Conservation (phyloP, 208 protist species). For the Trypanosoma congolense region DNA sequence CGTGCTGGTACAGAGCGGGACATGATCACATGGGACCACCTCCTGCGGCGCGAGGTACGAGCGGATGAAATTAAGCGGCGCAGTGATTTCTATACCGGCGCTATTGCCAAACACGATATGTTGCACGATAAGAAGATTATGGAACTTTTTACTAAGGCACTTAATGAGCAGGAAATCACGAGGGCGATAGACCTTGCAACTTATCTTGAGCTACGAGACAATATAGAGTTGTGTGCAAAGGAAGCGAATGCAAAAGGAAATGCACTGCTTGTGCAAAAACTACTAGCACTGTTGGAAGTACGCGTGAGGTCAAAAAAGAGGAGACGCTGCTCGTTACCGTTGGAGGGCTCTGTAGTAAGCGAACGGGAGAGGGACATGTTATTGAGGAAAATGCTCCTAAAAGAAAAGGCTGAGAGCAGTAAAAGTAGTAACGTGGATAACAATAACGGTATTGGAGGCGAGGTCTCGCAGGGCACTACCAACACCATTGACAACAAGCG, state of each 20-base stretch:
- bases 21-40: slow-evolving; percentile 47
- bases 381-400: slow-evolving; percentile 53
- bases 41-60: slow-evolving; percentile 67
- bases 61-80: slow-evolving; percentile 76
- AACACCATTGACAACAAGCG: not conserved
- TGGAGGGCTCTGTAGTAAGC: slow-evolving; percentile 47
- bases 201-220: slow-evolving; percentile 77
- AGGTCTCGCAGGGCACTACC: not conserved
- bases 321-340: slow-evolving; percentile 62
- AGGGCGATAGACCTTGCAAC: slow-evolving; percentile 77
- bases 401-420: slow-evolving; percentile 25
- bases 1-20: slow-evolving; percentile 29
- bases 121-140: slow-evolving; percentile 72
- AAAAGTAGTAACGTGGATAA: not conserved
- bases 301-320: slow-evolving; percentile 52
- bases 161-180: slow-evolving; percentile 63
- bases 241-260: slow-evolving; percentile 57
- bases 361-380: slow-evolving; percentile 66
- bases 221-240: slow-evolving; percentile 60
- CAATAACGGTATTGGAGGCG: not conserved
- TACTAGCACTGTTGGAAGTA: slow-evolving; percentile 66
- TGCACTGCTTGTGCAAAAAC: slow-evolving; percentile 58
- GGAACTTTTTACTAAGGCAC: slow-evolving; percentile 63
- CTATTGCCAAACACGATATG: slow-evolving; percentile 70
- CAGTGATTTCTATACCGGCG: slow-evolving; percentile 55